Evolutionary conservation across 2,329 filamentous ascomycete species (phyloP), one percentile per base, ranked within the genome.

Genomic region (Penicillium sp.): DNA sequence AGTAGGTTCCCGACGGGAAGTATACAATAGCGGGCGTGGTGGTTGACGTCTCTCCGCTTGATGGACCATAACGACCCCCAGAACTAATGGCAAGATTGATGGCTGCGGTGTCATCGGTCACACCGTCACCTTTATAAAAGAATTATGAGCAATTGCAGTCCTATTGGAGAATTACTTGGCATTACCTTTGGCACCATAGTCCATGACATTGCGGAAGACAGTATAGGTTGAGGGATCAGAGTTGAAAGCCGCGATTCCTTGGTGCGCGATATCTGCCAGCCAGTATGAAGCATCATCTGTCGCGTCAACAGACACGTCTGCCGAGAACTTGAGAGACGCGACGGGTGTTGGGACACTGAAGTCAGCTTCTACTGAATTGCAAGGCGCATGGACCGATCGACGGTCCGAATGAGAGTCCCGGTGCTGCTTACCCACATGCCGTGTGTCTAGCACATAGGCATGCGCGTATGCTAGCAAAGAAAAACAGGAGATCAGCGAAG

Each of bases 1-100:
- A 50, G 61, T 89, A 89, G 0, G 80, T 86, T 44, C 85, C 85
- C 16, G 78, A 77, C 3, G 81, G 83, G 63, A 85, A 84, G 67
- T 85, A 85, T n/a, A 86, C 78, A 23, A 84, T 71, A 3, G 81
- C 82, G 2, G 83, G 83, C 2, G 79, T 81, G 1, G 74, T 81
- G 0, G 83, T 84, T 4, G 78, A 72, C n/a, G 72, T 71, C 35
- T 68, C 54, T 62, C 75, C 75, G 51, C 64, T 67, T 21, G 69
- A 62, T 25, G 76, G 80, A 5, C 72, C 75, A 62, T 77, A 83
- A 5, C 81, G 75, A 35, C 74, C 68, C 14, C 80, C 81, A 21
- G 60, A 67, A 58, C 72, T 77, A 58, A 81, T 81, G 37, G 79
- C 79, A 8, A 59, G 52, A 37, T 81, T 78, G 67, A 87, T 86